Conservation (phyloP, 23 red algal species). For the Agarophyton chilense region DNA sequence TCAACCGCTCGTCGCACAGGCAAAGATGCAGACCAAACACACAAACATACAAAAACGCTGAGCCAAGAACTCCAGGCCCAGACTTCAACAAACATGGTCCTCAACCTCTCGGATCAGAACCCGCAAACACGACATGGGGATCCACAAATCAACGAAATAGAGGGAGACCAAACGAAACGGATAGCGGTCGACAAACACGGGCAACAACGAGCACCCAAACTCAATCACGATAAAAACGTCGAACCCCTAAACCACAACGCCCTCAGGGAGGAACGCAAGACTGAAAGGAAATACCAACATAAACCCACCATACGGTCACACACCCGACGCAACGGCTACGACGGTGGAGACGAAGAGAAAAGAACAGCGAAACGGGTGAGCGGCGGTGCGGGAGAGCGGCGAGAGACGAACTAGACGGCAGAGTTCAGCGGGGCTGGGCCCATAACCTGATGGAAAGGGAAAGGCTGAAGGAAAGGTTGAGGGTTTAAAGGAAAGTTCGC, state of each 20-base stretch:
- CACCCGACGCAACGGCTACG: slow-evolving; percentile 3
- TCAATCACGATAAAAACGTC: not conserved
- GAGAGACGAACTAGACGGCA: too few relatives aligned
- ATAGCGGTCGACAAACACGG: not conserved
- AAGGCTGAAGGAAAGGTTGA: too few relatives aligned
- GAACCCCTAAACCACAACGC: not conserved
- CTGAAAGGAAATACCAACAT: not conserved
- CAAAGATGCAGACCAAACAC: not conserved
- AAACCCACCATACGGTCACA: not conserved
- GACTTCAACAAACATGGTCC: not conserved
- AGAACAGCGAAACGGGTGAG: not conserved
- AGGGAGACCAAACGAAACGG: not conserved
- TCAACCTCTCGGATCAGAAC: not conserved
- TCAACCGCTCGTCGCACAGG: too few relatives aligned
- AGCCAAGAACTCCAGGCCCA: not conserved
- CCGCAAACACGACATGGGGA: not conserved
- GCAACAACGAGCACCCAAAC: not conserved
- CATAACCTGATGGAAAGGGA: too few relatives aligned
- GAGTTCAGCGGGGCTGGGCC: too few relatives aligned
- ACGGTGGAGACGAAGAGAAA: not conserved
- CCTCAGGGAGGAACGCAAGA: not conserved
- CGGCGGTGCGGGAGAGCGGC: not conserved
- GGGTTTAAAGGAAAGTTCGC: too few relatives aligned
- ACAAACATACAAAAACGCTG: not conserved
- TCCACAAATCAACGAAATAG: not conserved